A percentile compares a stretch with the other conserved stretches of the same genome.
phyloP scores from a whole-genome alignment of 441 rosid genomes.

The Sinapis alba region DNA sequence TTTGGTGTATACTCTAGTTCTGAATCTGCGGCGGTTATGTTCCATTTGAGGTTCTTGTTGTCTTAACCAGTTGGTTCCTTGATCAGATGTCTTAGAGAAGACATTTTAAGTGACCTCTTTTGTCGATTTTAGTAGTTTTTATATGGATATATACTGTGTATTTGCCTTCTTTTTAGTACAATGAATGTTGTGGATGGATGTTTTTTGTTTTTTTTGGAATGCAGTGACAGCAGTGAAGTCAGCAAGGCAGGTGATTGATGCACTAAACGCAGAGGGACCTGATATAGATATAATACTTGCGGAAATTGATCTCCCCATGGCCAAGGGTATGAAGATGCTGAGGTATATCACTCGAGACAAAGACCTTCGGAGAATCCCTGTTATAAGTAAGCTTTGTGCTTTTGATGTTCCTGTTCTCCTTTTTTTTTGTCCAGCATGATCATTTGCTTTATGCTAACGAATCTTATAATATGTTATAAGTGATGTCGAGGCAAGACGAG shows the following conservation, averaged over 20 bases:
- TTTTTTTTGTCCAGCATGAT: background rate
- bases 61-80: background rate
- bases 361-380: slow-evolving; percentile 85
- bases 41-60: background rate
- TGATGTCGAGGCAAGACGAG: slow-evolving; percentile 99
- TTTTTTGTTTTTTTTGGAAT: slow-evolving; percentile 19
- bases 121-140: background rate
- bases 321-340: slow-evolving; percentile 94
- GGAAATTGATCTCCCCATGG: slow-evolving; percentile 95
- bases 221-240: slow-evolving; percentile 90
- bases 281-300: slow-evolving; percentile 93
- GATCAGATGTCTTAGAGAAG: background rate
- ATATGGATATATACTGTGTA: background rate
- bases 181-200: background rate
- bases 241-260: slow-evolving; percentile 95
- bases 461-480: slow-evolving; percentile 45
- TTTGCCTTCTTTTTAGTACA: background rate
- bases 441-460: background rate
- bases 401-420: background rate
- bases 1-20: background rate
- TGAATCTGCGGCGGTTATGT: background rate
- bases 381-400: slow-evolving; percentile 73
- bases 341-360: slow-evolving; percentile 86
- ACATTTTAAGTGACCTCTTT: background rate
- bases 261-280: slow-evolving; percentile 94